Evolutionary conservation across 306 rosid species (phyloP).

Genomic region (Cucurbita moschata): DNA sequence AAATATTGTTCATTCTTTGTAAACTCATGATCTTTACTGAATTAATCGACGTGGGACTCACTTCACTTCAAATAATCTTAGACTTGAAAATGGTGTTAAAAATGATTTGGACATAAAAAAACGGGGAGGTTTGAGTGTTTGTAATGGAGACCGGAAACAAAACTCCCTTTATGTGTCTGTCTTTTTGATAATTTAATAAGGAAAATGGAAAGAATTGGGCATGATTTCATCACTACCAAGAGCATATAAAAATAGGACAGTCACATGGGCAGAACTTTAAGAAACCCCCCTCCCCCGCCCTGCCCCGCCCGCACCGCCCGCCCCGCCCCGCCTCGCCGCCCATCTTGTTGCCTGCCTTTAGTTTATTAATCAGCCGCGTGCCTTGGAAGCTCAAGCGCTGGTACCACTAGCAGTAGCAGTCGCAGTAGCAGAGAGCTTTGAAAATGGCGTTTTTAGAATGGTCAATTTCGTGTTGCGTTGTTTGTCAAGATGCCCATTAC

Average conservation of each 20-base stretch:
- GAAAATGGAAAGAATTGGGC: conserved; percentile 14
- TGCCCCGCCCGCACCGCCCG: too few relatives aligned
- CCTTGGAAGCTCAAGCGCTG: conserved; percentile 21
- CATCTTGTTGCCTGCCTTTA: too few relatives aligned
- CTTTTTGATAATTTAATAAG: not conserved
- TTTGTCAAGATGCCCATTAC: not conserved
- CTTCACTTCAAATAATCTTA: too few relatives aligned
- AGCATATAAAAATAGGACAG: conserved; percentile 34
- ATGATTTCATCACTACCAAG: conserved; percentile 56
- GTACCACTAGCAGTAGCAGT: too few relatives aligned
- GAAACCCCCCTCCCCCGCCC: conserved; percentile 9
- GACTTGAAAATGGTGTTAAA: too few relatives aligned
- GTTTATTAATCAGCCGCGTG: conserved; percentile 20
- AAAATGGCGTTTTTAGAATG: not conserved
- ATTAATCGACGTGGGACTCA: too few relatives aligned
- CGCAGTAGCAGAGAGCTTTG: conserved; percentile 13
- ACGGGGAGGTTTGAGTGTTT: conserved; percentile 65
- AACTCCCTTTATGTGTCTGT: not conserved
- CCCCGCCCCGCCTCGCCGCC: too few relatives aligned
- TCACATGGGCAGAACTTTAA: conserved; percentile 56
- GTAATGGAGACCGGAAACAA: conserved; percentile 89
- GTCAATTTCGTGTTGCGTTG: not conserved
- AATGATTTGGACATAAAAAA: conserved; percentile 35
- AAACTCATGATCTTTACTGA: too few relatives aligned
- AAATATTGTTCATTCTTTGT: too few relatives aligned